phyloP scores from a whole-genome alignment of 2,329 filamentous ascomycete species.

The Apiospora arundinis region DNA sequence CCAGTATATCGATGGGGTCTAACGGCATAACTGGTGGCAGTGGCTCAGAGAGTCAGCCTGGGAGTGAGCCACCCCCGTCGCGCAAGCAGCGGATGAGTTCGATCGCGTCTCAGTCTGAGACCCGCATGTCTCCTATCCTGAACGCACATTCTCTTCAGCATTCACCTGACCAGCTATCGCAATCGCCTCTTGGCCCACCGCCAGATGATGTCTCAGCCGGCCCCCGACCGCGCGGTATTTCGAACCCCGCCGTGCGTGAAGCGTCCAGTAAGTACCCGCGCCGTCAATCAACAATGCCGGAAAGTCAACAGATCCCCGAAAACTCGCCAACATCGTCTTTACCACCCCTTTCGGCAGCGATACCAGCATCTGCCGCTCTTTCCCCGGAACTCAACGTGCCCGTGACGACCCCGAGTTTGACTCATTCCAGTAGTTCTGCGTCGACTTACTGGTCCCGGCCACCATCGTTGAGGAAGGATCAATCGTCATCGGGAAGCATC shows the following conservation, averaged over 20 bases:
- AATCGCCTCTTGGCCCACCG: slow-evolving; percentile 49
- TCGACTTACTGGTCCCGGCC: slow-evolving; percentile 40
- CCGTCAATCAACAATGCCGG: slow-evolving; percentile 32
- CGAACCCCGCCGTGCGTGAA: slow-evolving; percentile 39
- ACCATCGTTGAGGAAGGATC: slow-evolving; percentile 53
- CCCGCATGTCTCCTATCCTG: slow-evolving; percentile 48
- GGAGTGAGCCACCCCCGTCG: slow-evolving; percentile 54
- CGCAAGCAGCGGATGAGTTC: slow-evolving; percentile 57
- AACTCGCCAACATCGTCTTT: not conserved
- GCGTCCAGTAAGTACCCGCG: slow-evolving; percentile 29
- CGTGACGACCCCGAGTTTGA: slow-evolving; percentile 30
- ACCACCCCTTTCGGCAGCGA: slow-evolving; percentile 10
- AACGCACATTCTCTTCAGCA: slow-evolving; percentile 26
- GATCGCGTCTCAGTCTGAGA: slow-evolving; percentile 52
- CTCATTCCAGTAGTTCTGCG: slow-evolving; percentile 29
- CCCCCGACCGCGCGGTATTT: slow-evolving; percentile 34
- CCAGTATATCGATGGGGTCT: slow-evolving; percentile 48
- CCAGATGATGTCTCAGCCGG: slow-evolving; percentile 40
- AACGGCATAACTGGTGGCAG: slow-evolving; percentile 48
- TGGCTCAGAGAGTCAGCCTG: slow-evolving; percentile 53
- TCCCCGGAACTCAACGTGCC: slow-evolving; percentile 35
- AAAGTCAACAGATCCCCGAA: slow-evolving; percentile 24
- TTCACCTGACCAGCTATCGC: slow-evolving; percentile 49
- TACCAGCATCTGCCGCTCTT: slow-evolving; percentile 30
- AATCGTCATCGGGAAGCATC: slow-evolving; percentile 51